Base-by-base conservation (phyloP, 2,329 filamentous ascomycete species). In the Colletotrichum cereale region DNA sequence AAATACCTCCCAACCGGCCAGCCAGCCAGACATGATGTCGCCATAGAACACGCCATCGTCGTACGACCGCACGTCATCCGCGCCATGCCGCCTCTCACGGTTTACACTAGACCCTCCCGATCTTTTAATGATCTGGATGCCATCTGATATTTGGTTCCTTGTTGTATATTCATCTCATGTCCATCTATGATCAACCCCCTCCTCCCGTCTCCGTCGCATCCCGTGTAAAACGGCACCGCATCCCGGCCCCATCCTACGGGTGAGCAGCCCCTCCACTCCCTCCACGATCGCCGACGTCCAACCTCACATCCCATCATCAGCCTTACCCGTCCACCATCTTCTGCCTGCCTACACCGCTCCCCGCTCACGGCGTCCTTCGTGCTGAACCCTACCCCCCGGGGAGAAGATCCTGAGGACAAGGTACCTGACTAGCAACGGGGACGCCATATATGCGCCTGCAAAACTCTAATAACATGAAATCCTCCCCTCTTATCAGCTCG, bases 41-140 rank as follows among this genome's bases (percentile, higher is more conserved):
- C 47, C 47, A 62, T 62, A 31, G 26, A 31, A 62, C 47, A 62
- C 60, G 36, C 34, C 60, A 62, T 62, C 34, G 16, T 42, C 34
- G 21, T 24, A 24, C 31, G 26, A 52, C 24, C 60, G 50, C 60
- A 52, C 60, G 60, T 34, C 48, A 62, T 62, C 44, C 31, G n/a
- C 47, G 44, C n/a, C n/a, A n/a, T n/a, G n/a, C n/a, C n/a, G n/a
- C n/a, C n/a, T n/a, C n/a, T n/a, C n/a, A n/a, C n/a, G n/a, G n/a
- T n/a, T n/a, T n/a, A n/a, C n/a, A n/a, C n/a, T n/a, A n/a, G n/a
- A n/a, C n/a, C n/a, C n/a, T n/a, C n/a, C n/a, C n/a, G n/a, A n/a
- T n/a, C n/a, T n/a, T n/a, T n/a, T n/a, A n/a, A 21, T 8, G 40
- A 16, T 21, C 6, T 21, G 6, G 14, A 42, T 18, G 38, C 38